A percentile compares a stretch with the other conserved stretches of the same genome.
phyloP scores from a whole-genome alignment of 225 moss, liverwort and hornwort species.

The Climacium dendroides region DNA sequence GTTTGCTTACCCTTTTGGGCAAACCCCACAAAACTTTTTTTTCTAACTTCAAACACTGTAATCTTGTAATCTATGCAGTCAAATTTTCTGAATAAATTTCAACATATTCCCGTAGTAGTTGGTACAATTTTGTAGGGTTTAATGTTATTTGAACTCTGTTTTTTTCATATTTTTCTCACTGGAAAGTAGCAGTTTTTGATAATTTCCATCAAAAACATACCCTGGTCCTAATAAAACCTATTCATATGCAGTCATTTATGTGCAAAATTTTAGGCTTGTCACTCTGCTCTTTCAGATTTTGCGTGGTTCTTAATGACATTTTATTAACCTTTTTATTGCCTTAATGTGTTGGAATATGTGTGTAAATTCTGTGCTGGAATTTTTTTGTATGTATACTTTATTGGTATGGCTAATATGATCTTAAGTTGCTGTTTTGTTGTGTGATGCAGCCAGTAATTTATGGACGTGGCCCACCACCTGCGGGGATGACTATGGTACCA shows the following conservation, averaged over 20 bases:
- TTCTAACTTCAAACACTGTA: not conserved
- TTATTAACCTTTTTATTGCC: not conserved
- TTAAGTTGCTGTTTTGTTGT: not conserved
- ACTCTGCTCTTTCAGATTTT: not conserved
- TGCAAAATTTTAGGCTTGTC: not conserved
- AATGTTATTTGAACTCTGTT: not conserved
- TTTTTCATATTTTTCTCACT: not conserved
- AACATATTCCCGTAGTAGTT: not conserved
- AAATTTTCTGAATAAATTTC: not conserved
- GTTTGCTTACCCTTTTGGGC: not conserved
- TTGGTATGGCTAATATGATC: not conserved
- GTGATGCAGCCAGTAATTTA: constrained; percentile 86
- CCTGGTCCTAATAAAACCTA: not conserved
- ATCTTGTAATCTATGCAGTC: not conserved
- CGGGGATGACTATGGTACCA: constrained; percentile 99
- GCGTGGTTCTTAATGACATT: not conserved
- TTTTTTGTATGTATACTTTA: not conserved
- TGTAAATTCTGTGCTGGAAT: not conserved
- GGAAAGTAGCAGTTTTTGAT: not conserved
- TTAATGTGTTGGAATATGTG: not conserved
- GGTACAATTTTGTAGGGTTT: not conserved
- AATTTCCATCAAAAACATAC: not conserved
- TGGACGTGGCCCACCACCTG: constrained; percentile 88
- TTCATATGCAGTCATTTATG: not conserved
- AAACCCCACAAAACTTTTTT: not conserved